Base-by-base conservation (phyloP, 805 yeast species). In the Ogataea saltuana region DNA sequence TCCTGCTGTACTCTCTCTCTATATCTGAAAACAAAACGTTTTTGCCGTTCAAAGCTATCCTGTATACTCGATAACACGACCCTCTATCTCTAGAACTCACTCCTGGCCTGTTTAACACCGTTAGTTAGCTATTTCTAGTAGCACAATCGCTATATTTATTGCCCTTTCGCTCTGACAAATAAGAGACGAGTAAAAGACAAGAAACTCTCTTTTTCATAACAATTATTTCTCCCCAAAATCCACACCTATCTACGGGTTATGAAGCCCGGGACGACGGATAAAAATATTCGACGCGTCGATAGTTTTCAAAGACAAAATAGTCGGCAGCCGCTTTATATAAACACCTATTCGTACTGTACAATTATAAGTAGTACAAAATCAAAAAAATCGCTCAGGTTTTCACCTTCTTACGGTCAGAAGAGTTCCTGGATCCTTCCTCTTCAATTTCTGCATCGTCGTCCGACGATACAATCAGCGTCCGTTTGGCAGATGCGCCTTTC, bases 141-240 rank as follows among this genome's bases (percentile, higher is more conserved):
- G 38, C 22, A 27, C 26, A 27, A 37, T 21, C 13, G 40, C 30
- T 22, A n/a, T 22, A 12, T 4, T 6, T n/a, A n/a, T 15, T 12
- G 20, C 5, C 15, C 6, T 10, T n/a, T 8, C 21, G 16, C 29
- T 34, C 38, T 42, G 45, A 42, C 45, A 42, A 42, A 42, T 42
- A 35, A 30, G 45, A 42, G 37, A 28, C 33, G 27, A 42, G 41
- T 42, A 42, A 42, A 34, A 34, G 41, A 35, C 45, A 42, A 42
- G 44, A 41, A 34, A 11, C n/a, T 15, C 4, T 17, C 8, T 21
- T 41, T 35, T 18, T 19, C 15, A 35, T 9, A 27, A 25, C 10
- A 21, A 21, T 8, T 27, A 20, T 7, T 15, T 15, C 22, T 31
- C 23, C 12, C 12, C 21, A n/a, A n/a, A n/a, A n/a, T n/a, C n/a